Base-by-base conservation (phyloP, 768 basidiomycete genomes). In the Xanthoconium purpureum region DNA sequence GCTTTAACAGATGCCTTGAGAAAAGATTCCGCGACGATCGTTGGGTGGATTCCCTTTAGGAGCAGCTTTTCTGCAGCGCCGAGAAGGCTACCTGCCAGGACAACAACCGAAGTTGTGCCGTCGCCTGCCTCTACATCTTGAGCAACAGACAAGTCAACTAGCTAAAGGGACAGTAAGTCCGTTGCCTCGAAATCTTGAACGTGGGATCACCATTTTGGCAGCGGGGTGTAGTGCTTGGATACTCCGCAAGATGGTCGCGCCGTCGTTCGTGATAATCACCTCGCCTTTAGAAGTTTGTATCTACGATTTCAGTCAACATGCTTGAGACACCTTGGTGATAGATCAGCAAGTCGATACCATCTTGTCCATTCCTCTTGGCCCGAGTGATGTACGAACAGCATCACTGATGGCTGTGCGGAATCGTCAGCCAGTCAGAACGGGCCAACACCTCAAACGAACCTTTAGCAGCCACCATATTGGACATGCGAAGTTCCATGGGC, bases 51-150 rank as follows among this genome's bases (percentile, higher is more conserved):
- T 74, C 94, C 95, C 73, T 98, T 98, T 64, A 86, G 80, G 38
- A 98, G 78, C 84, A 98, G 88, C 78, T 94, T 97, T 76, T 98
- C 97, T 18, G 97, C 96, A 28, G 96, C 96, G 45, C 88, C 89
- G 6, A 99, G 78, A 40, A 99, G 75, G 67, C 89, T 90, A 45
- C 97, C 97, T 18, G 97, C 97, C 30, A 99, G 80, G 20, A 99
- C 94, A 43, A 99, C 97, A 32, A 99, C 97, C 24, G 91, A 89
- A 6, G 97, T 99, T 10, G 97, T 99, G 7, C 97, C 97, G 71
- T 99, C 97, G 55, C 97, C 97, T 18, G 97, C 97, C 72, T 98
- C 97, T 46, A 98, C 83, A 71, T 99, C 97, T 79, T 99, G 97
- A 15, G 97, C 97, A 38, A 91, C 91, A 37, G 96, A 98, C 24